A percentile compares a stretch with the other conserved stretches of the same genome.
phyloP scores from a whole-genome alignment of 805 yeast genomes.

The Wickerhamiella occidentalis region DNA sequence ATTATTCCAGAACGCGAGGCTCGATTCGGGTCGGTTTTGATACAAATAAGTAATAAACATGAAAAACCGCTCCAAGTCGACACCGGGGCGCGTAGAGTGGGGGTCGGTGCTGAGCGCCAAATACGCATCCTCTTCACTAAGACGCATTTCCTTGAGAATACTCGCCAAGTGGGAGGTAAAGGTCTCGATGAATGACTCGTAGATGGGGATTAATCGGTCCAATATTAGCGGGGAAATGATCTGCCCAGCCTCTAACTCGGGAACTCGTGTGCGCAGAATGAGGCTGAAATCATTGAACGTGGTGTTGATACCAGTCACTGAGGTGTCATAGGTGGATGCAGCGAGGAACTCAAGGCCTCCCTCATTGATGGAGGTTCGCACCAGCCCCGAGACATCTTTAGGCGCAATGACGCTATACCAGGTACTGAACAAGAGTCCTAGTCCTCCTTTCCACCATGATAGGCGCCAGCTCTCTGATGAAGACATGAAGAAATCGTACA shows the following conservation, averaged over 20 bases:
- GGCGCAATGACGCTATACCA: slow-evolving; percentile 8
- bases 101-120: slow-evolving; percentile 21
- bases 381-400: slow-evolving; percentile 21
- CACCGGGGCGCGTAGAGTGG: slow-evolving; percentile 34
- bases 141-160: slow-evolving; percentile 30
- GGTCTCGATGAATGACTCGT: slow-evolving; percentile 23
- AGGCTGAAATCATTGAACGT: slow-evolving; percentile 21
- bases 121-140: slow-evolving; percentile 30
- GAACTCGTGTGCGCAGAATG: slow-evolving; percentile 25
- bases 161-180: slow-evolving; percentile 30
- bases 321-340: slow-evolving; percentile 28
- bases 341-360: slow-evolving; percentile 32
- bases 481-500: slow-evolving; percentile 4
- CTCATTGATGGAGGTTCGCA: slow-evolving; percentile 24
- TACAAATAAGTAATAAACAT: slow-evolving; percentile 61
- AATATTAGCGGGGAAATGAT: slow-evolving; percentile 11
- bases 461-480: slow-evolving; percentile 20
- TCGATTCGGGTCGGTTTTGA: slow-evolving; percentile 44
- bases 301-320: slow-evolving; percentile 12
- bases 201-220: slow-evolving; percentile 15
- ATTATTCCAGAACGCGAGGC: slow-evolving; percentile 55
- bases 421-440: slow-evolving; percentile 18
- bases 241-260: slow-evolving; percentile 14
- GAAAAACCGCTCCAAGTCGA: slow-evolving; percentile 82
- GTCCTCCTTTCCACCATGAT: slow-evolving; percentile 23